Evolutionary conservation across 2,329 filamentous ascomycete genomes (phyloP), one percentile per base, ranked within the genome.

Genomic region (Boeremia exigua): DNA sequence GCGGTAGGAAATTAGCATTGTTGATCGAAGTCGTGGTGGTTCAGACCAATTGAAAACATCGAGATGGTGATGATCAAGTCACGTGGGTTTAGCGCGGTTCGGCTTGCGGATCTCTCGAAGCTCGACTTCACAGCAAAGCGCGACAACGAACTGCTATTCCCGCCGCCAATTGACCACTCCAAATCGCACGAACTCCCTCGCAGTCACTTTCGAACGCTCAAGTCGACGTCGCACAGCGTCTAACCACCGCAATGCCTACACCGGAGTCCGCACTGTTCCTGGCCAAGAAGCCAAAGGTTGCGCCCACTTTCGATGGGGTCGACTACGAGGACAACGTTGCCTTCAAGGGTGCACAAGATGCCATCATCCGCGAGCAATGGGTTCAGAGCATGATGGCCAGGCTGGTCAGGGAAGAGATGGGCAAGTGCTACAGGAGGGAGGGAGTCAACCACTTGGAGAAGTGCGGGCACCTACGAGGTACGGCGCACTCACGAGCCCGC

Each of bases 391-490:
- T 95, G 91, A 95, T 93, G 91, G 89, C 89, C 54, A 84, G 91
- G 59, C 79, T 95, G 61, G 89, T 95, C 51, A 82, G 89, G 62
- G 89, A 94, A 75, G 91, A 95, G 81, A 81, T 95, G 80, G 84
- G 88, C 77, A 94, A 92, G 81, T 95, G 91, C 82, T 95, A 95
- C 79, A 86, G 87, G 77, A 83, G 86, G 66, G 89, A 95, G 79
- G 91, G 91, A 53, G 89, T 93, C 64, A 95, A 95, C 77, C 91
- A 95, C 76, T 78, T 95, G 75, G 91, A 94, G 83, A 95, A 94
- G 80, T 95, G 91, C 77, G 90, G 90, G 63, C 81, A 84, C 69
- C 77, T 94, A 78, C 84, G 91, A 89, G 90, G 91, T 95, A 76
- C 82, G 88, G 5, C 9, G 15, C 17, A 11, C 30, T 6, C 32